Percentiles rank a stretch among this genome's conserved stretches.
phyloP scores from a whole-genome alignment of 805 yeast genomes.

The Brettanomyces naardenensis region DNA sequence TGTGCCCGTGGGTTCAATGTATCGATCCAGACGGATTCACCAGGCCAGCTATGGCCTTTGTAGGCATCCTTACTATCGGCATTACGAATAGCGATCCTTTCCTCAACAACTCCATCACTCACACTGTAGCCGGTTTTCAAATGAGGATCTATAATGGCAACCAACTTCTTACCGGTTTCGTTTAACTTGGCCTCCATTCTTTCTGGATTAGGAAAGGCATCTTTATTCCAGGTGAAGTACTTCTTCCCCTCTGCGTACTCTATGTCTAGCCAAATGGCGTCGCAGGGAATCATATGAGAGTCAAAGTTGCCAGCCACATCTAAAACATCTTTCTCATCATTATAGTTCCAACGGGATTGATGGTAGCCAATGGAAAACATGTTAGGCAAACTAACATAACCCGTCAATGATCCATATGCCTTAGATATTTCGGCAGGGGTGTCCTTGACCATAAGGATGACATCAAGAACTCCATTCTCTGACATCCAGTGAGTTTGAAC shows the following conservation, averaged over 20 bases:
- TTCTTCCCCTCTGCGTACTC: slow-evolving; percentile 84
- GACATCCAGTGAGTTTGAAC: slow-evolving; percentile 82
- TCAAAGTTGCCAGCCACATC: slow-evolving; percentile 67
- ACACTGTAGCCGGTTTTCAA: slow-evolving; percentile 64
- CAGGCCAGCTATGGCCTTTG: slow-evolving; percentile 97
- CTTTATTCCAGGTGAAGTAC: slow-evolving; percentile 85
- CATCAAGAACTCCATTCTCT: slow-evolving; percentile 78
- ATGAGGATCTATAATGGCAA: slow-evolving; percentile 88
- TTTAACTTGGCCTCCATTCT: slow-evolving; percentile 59
- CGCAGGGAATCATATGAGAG: slow-evolving; percentile 68
- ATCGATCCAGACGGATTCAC: slow-evolving; percentile 91
- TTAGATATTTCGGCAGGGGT: slow-evolving; percentile 48
- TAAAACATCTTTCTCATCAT: slow-evolving; percentile 80
- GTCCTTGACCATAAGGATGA: slow-evolving; percentile 54
- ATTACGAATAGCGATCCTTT: slow-evolving; percentile 37
- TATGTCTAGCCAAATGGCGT: slow-evolving; percentile 89
- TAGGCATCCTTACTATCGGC: slow-evolving; percentile 37
- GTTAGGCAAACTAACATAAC: slow-evolving; percentile 67
- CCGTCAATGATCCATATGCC: slow-evolving; percentile 65
- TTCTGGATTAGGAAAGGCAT: slow-evolving; percentile 66
- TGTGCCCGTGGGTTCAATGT: slow-evolving; percentile 59
- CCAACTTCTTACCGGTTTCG: slow-evolving; percentile 70
- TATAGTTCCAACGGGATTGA: slow-evolving; percentile 97
- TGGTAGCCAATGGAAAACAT: slow-evolving; percentile 82
- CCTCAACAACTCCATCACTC: slow-evolving; percentile 40